Evolutionary conservation across 805 yeast species (phyloP).

Genomic region (Wickerhamiella nectarea): DNA sequence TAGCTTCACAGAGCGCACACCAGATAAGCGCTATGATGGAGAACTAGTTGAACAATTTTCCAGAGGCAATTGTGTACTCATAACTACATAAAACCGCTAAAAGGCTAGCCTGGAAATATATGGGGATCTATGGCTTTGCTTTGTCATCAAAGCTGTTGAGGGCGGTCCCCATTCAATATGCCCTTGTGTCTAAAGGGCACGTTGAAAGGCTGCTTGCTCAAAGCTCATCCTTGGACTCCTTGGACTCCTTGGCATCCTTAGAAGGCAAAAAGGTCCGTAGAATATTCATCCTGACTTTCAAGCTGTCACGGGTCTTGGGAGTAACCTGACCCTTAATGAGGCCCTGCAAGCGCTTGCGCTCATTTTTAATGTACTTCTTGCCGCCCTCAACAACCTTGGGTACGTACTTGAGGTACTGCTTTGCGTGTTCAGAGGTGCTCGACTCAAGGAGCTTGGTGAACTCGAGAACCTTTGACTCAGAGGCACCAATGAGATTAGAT

Average conservation of each 20-base stretch:
- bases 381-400: slow-evolving; percentile 21
- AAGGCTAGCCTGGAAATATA: too few relatives aligned
- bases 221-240: slow-evolving; percentile 21
- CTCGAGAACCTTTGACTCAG: slow-evolving; percentile 24
- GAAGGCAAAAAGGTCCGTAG: slow-evolving; percentile 25
- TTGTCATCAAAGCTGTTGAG: too few relatives aligned
- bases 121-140: too few relatives aligned
- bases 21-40: too few relatives aligned
- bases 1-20: too few relatives aligned
- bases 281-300: slow-evolving; percentile 40
- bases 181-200: neutral
- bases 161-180: neutral
- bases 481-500: slow-evolving; percentile 17
- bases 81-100: neutral
- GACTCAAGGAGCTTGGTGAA: slow-evolving; percentile 24
- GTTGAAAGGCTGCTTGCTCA: too few relatives aligned
- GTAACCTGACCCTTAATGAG: slow-evolving; percentile 31
- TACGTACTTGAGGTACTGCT: slow-evolving; percentile 22
- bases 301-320: slow-evolving; percentile 35
- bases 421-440: slow-evolving; percentile 13
- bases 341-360: slow-evolving; percentile 33
- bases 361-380: slow-evolving; percentile 31
- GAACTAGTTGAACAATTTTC: too few relatives aligned
- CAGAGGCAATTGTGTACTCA: neutral
- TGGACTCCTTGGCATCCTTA: slow-evolving; percentile 3